Base-by-base conservation (phyloP, 2,329 filamentous ascomycete species). In the Calonectria hongkongensis region DNA sequence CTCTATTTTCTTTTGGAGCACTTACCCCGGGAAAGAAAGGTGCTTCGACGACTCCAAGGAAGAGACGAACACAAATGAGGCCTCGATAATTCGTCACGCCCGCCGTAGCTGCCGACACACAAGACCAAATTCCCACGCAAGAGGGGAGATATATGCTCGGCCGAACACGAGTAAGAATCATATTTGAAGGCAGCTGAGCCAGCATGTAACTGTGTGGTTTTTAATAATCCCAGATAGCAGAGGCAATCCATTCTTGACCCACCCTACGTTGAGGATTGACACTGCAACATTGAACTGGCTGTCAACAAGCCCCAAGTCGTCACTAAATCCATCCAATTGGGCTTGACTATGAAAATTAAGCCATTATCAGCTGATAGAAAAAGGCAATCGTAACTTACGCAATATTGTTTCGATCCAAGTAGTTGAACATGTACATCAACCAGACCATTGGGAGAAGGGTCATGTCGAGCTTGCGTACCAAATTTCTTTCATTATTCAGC, bases 341-440 rank as follows among this genome's bases (percentile, higher is more conserved):
- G 77, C 79, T 71, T 80, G 79, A 6, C 77, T 80, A 15, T 39
- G 12, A 21, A 15, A 9, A 0, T 2, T 58, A 8, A 58, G n/a
- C 21, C 13, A 41, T 16, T 36, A 16, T 5, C 9, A 2, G 30
- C 9, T 25, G 6, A 39, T 4, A 16, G 18, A 6, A 27, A 25
- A 9, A 8, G 18, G 5, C 3, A 47, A 3, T 25, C 15, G n/a
- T 7, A 7, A 12, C 54, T 25, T 51, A 79, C 77, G 77, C 71
- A 47, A 79, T 79, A 2, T 74, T 75, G 51, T 76, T 75, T 15
- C 77, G 63, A 48, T 80, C 77, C 0, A 80, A 66, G n/a, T 79
- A 80, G 68, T 79, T 80, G 66, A 79, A 79, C 16, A 80, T 47
- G 30, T 80, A 80, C 1, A 80, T 68, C 2, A 80, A n/a, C 77